Evolutionary conservation across 805 yeast genomes (phyloP).

Genomic region (Nadsonia fulvescens): DNA sequence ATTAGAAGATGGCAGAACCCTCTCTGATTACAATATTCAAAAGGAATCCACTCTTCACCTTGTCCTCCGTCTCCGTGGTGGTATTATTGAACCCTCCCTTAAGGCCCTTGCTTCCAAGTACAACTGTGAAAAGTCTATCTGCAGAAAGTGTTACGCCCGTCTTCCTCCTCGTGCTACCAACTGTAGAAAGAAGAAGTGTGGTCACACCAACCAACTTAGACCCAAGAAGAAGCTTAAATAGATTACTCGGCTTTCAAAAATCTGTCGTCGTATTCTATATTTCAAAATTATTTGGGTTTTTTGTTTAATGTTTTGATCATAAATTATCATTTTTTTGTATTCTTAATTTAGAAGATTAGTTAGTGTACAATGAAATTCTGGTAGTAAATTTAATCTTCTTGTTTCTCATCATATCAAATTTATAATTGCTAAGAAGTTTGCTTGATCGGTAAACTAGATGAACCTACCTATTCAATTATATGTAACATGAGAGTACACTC

Average conservation of each 20-base stretch:
- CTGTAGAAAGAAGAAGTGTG: conserved; percentile 99
- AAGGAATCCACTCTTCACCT: conserved; percentile 78
- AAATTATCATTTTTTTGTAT: too few species aligned
- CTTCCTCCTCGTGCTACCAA: conserved; percentile 99
- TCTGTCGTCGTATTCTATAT: not conserved
- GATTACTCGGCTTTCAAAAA: conserved; percentile 10
- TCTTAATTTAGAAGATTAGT: too few species aligned
- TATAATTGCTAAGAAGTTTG: too few species aligned
- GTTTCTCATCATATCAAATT: too few species aligned
- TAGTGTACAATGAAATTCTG: too few species aligned
- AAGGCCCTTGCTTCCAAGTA: conserved; percentile 98
- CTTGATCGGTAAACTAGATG: too few species aligned
- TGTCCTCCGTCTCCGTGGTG: conserved; percentile 79
- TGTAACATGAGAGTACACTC: too few species aligned
- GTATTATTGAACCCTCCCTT: conserved; percentile 97
- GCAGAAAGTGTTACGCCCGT: conserved; percentile 99
- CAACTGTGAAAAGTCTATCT: conserved; percentile 98
- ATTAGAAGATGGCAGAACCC: conserved; percentile 85
- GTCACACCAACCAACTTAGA: conserved; percentile 99
- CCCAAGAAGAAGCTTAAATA: conserved; percentile 99
- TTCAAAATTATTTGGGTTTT: conserved; percentile 1
- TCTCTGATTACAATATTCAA: conserved; percentile 88
- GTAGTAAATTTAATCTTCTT: too few species aligned
- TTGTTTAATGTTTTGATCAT: too few species aligned
- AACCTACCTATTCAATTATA: too few species aligned